A percentile compares a stretch with the other conserved stretches of the same genome.
phyloP scores from a whole-genome alignment of 2,329 filamentous ascomycete genomes.

The Xylaria sp. region DNA sequence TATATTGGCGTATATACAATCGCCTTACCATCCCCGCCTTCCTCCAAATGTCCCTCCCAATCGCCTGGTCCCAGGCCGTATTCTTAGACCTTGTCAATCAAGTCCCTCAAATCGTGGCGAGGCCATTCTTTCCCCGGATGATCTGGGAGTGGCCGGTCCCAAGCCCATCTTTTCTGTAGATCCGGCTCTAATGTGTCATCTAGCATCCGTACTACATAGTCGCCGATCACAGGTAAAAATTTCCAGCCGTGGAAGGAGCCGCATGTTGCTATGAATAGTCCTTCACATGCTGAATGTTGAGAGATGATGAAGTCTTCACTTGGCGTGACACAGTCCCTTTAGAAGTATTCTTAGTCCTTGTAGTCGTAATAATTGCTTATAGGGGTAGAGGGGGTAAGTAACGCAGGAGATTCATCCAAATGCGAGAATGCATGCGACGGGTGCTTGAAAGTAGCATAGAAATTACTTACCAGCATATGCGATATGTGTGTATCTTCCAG shows the following conservation, averaged over 20 bases:
- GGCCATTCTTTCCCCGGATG: constrained; percentile 67
- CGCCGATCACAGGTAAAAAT: constrained; percentile 73
- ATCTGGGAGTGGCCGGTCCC: constrained; percentile 70
- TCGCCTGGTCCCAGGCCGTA: constrained; percentile 1
- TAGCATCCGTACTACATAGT: constrained; percentile 69
- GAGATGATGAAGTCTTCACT: constrained; percentile 72
- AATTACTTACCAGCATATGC: constrained; percentile 71
- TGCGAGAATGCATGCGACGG: not conserved
- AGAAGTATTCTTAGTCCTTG: not conserved
- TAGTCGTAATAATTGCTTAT: not conserved
- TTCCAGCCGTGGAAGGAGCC: constrained; percentile 77
- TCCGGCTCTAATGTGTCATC: constrained; percentile 58
- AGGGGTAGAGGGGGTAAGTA: not conserved
- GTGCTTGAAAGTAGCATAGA: not conserved
- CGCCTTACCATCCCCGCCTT: not conserved
- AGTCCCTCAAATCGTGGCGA: constrained; percentile 66
- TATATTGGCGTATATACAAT: constrained; percentile 1
- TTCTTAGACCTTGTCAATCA: constrained; percentile 44
- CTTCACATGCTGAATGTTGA: constrained; percentile 61
- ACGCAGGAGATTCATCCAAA: not conserved
- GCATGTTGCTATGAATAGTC: constrained; percentile 71
- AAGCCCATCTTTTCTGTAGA: constrained; percentile 63
- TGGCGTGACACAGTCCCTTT: constrained; percentile 73
- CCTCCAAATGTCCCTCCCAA: not conserved
- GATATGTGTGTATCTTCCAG: constrained; percentile 71